phyloP scores from a whole-genome alignment of 2,329 filamentous ascomycete species.

The Tolypocladium inflatum region DNA sequence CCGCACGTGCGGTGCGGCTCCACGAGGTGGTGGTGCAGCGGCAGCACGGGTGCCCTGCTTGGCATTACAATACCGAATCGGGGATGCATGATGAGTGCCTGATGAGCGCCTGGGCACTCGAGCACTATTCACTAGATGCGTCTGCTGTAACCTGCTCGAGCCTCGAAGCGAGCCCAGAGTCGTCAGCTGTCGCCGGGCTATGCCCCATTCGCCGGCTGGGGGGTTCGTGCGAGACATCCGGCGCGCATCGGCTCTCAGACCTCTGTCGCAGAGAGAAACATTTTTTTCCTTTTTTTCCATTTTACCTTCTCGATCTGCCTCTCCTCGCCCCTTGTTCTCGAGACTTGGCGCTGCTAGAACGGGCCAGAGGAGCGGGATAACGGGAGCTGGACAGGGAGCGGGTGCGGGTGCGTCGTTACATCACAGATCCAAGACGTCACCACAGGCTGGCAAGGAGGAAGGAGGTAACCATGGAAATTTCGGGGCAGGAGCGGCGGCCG shows the following conservation, averaged over 20 bases:
- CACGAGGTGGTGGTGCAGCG: not conserved
- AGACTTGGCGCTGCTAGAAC: not conserved
- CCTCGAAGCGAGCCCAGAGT: not conserved
- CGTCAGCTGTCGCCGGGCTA: not conserved
- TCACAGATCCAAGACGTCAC: not conserved
- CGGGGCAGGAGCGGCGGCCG: not conserved
- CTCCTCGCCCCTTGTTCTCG: not conserved
- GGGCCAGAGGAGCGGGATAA: not conserved
- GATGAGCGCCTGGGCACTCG: no score
- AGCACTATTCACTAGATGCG: not conserved
- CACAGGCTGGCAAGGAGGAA: not conserved
- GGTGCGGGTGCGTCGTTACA: slow-evolving; percentile 1
- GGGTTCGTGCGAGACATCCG: not conserved
- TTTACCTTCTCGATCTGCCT: not conserved
- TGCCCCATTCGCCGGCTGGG: not conserved
- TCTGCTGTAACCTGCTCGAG: not conserved
- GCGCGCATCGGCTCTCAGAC: not conserved
- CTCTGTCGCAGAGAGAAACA: not conserved
- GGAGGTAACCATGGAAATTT: not conserved
- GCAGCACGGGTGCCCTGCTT: not conserved
- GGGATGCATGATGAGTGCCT: not conserved
- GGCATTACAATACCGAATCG: not conserved
- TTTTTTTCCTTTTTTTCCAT: not conserved
- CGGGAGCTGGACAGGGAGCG: not conserved
- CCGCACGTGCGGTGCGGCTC: not conserved